phyloP scores from a whole-genome alignment of 2,329 filamentous ascomycete species.

The Microascus cirrosus region DNA sequence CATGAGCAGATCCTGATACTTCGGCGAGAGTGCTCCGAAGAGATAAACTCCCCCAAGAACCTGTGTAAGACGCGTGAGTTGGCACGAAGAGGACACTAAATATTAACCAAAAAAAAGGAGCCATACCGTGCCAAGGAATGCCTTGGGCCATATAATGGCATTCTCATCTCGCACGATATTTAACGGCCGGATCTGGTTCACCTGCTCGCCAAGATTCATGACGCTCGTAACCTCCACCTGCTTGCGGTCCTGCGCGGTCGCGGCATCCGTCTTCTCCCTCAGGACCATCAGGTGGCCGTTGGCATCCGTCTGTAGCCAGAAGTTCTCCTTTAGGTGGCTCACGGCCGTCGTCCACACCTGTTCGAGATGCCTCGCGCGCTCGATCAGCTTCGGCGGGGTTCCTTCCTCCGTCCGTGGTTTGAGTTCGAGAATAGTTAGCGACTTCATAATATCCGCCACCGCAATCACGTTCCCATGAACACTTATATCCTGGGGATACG shows the following conservation, averaged over 20 bases:
- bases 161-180: conserved; percentile 52
- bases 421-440: conserved; percentile 68
- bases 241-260: conserved; percentile 61
- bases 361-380: conserved; percentile 71
- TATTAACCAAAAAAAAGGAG: background rate
- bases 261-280: conserved; percentile 59
- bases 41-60: conserved; percentile 88
- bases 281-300: conserved; percentile 81
- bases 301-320: conserved; percentile 74
- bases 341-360: conserved; percentile 75
- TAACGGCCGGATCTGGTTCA: conserved; percentile 75
- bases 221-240: conserved; percentile 67
- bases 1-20: conserved; percentile 70
- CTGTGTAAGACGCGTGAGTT: conserved; percentile 28
- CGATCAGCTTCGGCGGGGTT: conserved; percentile 34
- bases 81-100: background rate
- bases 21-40: conserved; percentile 65
- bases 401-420: conserved; percentile 34
- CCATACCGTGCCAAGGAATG: conserved; percentile 80
- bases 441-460: conserved; percentile 91
- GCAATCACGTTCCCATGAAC: conserved; percentile 67
- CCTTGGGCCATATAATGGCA: conserved; percentile 64
- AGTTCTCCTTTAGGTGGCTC: conserved; percentile 57
- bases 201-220: conserved; percentile 81
- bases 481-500: conserved; percentile 71